These are phyloP conservation scores for Silene conica DNA, from an alignment of 148 eudicot species.

Conservation along the genomic window DNA sequence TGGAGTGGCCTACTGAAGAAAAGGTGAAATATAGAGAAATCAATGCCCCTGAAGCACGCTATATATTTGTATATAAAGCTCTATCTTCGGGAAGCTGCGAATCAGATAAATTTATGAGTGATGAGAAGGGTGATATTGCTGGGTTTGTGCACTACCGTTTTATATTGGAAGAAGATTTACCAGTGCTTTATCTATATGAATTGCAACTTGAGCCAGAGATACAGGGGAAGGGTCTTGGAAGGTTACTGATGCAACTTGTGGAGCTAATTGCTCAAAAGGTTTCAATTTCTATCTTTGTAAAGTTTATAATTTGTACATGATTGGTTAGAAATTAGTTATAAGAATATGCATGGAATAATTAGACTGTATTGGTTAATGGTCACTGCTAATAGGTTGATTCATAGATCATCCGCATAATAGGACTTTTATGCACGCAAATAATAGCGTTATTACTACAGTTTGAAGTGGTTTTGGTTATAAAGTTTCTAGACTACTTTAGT, in stretches of 20 bases:
- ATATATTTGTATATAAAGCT: constrained; percentile 60
- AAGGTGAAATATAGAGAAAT: constrained; percentile 80
- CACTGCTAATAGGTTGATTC: not conserved
- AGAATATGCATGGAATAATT: not conserved
- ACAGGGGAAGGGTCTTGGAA: constrained; percentile 81
- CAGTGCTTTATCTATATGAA: constrained; percentile 90
- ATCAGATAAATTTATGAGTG: constrained; percentile 19
- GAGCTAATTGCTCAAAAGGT: constrained; percentile 92
- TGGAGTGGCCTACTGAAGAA: constrained; percentile 79
- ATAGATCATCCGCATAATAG: too few species aligned
- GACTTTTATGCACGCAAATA: too few species aligned
- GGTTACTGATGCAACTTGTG: constrained; percentile 76
- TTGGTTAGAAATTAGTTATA: not conserved
- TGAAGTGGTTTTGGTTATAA: not conserved
- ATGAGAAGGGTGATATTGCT: constrained; percentile 40
- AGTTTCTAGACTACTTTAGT: not conserved
- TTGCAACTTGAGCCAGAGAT: constrained; percentile 71
- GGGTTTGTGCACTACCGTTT: constrained; percentile 90
- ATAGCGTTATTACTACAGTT: not conserved
- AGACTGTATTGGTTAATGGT: not conserved
- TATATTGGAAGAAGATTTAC: constrained; percentile 76
- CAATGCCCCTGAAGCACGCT: constrained; percentile 74
- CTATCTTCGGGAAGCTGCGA: constrained; percentile 22
- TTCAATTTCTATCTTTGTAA: not conserved
- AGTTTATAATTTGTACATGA: not conserved